A percentile compares a stretch with the other conserved stretches of the same genome.
Conservation (phyloP, 306 rosid species). For the Corylus americana region DNA sequence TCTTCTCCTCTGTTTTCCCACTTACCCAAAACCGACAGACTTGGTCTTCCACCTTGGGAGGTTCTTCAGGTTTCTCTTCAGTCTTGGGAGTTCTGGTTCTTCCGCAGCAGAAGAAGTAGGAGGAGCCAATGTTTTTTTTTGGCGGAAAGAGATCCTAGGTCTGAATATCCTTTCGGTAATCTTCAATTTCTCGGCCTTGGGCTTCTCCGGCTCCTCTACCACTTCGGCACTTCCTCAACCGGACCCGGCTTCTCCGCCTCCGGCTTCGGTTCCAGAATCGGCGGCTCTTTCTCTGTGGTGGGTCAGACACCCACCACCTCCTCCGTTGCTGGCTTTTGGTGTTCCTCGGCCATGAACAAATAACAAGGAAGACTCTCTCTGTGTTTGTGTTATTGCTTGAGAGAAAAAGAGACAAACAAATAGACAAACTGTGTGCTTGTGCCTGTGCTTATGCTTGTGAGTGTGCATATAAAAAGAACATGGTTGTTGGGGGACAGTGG, state of each 20-base stretch:
- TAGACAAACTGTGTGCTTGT: not conserved
- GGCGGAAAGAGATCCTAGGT: no score
- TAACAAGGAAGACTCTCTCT: not conserved
- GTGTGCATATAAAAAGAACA: not conserved
- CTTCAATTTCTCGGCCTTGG: slow-evolving; percentile 33
- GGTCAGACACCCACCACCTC: slow-evolving; percentile 27
- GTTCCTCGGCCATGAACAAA: slow-evolving; percentile 66
- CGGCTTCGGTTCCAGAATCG: slow-evolving; percentile 19
- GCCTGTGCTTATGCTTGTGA: not conserved
- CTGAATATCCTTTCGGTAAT: slow-evolving; percentile 27
- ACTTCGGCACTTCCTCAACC: slow-evolving; percentile 10
- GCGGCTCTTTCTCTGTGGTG: slow-evolving; percentile 11
- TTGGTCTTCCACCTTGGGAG: not conserved
- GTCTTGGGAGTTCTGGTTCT: not conserved
- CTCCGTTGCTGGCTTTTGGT: slow-evolving; percentile 46
- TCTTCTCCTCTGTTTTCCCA: no score
- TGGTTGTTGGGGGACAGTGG: not conserved
- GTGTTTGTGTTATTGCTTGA: no score
- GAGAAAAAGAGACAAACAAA: not conserved
- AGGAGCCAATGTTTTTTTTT: not conserved
- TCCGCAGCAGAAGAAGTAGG: not conserved
- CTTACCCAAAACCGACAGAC: no score
- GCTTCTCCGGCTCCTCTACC: slow-evolving; percentile 26
- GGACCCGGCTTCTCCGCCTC: slow-evolving; percentile 21
- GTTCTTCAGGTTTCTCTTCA: slow-evolving; percentile 19